These are phyloP conservation scores for Claviceps capensis DNA, from an alignment of 2,329 filamentous ascomycete species.

Conservation along the genomic window DNA sequence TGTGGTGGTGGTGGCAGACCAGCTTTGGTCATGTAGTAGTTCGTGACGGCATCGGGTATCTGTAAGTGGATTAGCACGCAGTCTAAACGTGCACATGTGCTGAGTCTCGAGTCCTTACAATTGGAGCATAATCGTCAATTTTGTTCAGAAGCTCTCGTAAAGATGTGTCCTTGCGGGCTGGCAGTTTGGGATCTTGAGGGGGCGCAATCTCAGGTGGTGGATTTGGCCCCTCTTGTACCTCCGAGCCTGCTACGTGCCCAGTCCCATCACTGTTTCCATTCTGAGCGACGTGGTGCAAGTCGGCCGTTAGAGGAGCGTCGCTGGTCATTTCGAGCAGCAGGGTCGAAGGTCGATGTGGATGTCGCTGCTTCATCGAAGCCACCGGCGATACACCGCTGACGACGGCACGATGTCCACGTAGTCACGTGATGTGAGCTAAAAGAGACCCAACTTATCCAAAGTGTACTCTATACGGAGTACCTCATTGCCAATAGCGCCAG, in stretches of 20 bases:
- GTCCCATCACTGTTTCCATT: constrained; percentile 9
- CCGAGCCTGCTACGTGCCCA: constrained; percentile 11
- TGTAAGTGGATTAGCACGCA: constrained; percentile 21
- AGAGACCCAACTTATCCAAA: background rate
- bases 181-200: constrained; percentile 46
- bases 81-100: background rate
- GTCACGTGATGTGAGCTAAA: background rate
- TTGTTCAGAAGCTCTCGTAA: constrained; percentile 85
- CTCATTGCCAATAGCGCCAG: no score
- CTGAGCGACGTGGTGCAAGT: constrained; percentile 15
- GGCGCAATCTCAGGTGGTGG: constrained; percentile 30
- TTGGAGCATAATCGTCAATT: constrained; percentile 97
- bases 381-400: background rate
- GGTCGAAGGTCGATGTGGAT: constrained; percentile 4
- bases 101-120: constrained; percentile 44
- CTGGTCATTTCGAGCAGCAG: constrained; percentile 17
- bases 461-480: no score
- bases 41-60: constrained; percentile 95
- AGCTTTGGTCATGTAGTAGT: constrained; percentile 94
- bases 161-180: constrained; percentile 80
- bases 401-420: background rate
- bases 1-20: constrained; percentile 86
- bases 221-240: constrained; percentile 6
- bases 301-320: constrained; percentile 20
- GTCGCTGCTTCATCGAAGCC: background rate